These are phyloP conservation scores for Persicaria maculosa DNA, from an alignment of 148 eudicot genomes.

Conservation along the genomic window DNA sequence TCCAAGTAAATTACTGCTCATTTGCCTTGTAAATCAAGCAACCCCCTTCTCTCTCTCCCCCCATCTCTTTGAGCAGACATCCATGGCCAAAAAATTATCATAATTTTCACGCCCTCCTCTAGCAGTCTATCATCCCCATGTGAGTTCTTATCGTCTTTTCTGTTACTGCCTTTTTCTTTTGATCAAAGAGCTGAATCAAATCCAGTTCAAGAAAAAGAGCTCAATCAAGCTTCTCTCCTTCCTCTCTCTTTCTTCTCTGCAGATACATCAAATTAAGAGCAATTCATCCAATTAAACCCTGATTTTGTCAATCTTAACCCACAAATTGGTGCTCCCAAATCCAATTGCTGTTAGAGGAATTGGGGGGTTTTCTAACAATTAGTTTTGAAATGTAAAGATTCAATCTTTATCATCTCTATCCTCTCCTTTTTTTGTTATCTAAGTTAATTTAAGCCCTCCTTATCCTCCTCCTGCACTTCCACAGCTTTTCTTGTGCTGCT, in stretches of 20 bases:
- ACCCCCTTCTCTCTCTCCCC: constrained; percentile 28
- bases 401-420: not conserved
- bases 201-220: not conserved
- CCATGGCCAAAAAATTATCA: constrained; percentile 54
- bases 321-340: not conserved
- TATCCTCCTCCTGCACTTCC: not conserved
- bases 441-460: not conserved
- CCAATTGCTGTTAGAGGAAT: not conserved
- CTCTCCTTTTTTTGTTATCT: not conserved
- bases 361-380: not conserved
- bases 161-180: constrained; percentile 10
- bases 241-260: not conserved
- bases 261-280: not conserved
- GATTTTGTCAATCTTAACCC: not conserved
- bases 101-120: constrained; percentile 50
- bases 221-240: not conserved
- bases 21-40: constrained; percentile 96
- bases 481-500: not conserved
- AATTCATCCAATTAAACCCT: not conserved
- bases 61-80: constrained; percentile 20
- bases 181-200: not conserved
- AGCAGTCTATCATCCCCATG: constrained; percentile 37
- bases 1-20: constrained; percentile 28
- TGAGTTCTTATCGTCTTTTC: constrained; percentile 37
- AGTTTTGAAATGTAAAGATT: not conserved